phyloP scores from a whole-genome alignment of 495 filamentous ascomycete genomes.

The Jackrogersella minutella region DNA sequence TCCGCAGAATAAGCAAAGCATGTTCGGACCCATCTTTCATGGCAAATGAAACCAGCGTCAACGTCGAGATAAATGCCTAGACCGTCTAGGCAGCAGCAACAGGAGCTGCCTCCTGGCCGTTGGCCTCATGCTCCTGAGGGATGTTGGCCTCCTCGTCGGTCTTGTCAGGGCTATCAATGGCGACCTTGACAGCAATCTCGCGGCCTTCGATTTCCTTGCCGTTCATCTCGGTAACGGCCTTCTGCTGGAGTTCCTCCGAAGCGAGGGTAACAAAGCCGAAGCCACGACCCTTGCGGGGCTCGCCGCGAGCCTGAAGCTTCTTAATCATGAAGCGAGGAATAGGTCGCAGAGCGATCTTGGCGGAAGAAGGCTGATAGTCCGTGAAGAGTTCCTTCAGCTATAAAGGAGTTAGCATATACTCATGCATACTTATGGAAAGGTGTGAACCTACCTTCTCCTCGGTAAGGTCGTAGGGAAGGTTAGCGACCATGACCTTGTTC shows the following conservation, averaged over 20 bases:
- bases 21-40: conserved; percentile 30
- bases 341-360: conserved; percentile 97
- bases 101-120: conserved; percentile 53
- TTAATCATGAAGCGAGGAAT: conserved; percentile 99
- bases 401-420: conserved; percentile 52
- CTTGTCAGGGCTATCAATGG: conserved; percentile 99
- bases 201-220: conserved; percentile 98
- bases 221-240: conserved; percentile 98
- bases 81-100: conserved; percentile 40
- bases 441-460: conserved; percentile 82
- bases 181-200: conserved; percentile 99
- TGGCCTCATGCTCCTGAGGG: conserved; percentile 57
- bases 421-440: background rate
- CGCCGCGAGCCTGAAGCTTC: conserved; percentile 96
- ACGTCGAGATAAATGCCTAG: conserved; percentile 23
- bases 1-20: conserved; percentile 30
- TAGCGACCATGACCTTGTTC: conserved; percentile 99
- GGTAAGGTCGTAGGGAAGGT: conserved; percentile 95
- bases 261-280: conserved; percentile 97
- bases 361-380: conserved; percentile 86
- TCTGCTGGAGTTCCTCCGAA: conserved; percentile 94
- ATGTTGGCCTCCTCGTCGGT: conserved; percentile 80
- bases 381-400: conserved; percentile 97
- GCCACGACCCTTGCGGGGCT: conserved; percentile 98
- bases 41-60: conserved; percentile 25